phyloP scores from a whole-genome alignment of 108 stramenopile genomes.

The Fragilariopsis cylindrus region DNA sequence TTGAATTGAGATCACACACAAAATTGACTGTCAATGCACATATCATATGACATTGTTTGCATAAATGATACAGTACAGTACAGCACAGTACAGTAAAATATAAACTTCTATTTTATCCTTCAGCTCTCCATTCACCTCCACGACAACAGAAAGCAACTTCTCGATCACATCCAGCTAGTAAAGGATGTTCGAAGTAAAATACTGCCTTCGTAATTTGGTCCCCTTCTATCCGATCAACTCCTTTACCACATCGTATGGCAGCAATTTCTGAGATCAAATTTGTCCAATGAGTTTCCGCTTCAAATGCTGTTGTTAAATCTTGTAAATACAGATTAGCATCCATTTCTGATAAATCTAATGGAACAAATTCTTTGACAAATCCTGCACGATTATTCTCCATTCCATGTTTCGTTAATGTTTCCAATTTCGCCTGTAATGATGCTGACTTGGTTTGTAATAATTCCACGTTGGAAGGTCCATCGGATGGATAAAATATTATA shows the following conservation, averaged over 20 bases:
- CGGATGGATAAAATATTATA: constrained; percentile 25
- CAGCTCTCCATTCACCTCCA: constrained; percentile 45
- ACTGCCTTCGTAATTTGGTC: constrained; percentile 33
- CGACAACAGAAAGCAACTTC: constrained; percentile 36
- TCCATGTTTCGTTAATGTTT: constrained; percentile 28
- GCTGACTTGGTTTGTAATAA: constrained; percentile 32
- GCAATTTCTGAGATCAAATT: constrained; percentile 41
- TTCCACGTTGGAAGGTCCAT: constrained; percentile 38
- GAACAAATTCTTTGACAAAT: constrained; percentile 44
- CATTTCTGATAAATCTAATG: constrained; percentile 31
- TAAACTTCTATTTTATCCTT: constrained; percentile 10
- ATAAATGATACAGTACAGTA: no score
- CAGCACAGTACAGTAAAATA: no score
- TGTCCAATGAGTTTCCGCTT: constrained; percentile 46
- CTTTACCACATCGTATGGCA: constrained; percentile 33
- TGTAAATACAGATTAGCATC: constrained; percentile 25
- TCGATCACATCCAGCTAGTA: constrained; percentile 38
- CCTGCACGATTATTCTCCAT: constrained; percentile 28
- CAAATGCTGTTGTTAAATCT: constrained; percentile 43
- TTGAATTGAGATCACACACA: no score
- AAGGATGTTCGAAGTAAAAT: constrained; percentile 44
- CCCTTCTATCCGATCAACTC: constrained; percentile 43
- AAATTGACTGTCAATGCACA: no score
- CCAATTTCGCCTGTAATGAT: constrained; percentile 41
- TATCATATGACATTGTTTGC: no score